A percentile compares a stretch with the other conserved stretches of the same genome.
phyloP scores from a whole-genome alignment of 2,329 filamentous ascomycete species.

The Calonectria pauciramosa region DNA sequence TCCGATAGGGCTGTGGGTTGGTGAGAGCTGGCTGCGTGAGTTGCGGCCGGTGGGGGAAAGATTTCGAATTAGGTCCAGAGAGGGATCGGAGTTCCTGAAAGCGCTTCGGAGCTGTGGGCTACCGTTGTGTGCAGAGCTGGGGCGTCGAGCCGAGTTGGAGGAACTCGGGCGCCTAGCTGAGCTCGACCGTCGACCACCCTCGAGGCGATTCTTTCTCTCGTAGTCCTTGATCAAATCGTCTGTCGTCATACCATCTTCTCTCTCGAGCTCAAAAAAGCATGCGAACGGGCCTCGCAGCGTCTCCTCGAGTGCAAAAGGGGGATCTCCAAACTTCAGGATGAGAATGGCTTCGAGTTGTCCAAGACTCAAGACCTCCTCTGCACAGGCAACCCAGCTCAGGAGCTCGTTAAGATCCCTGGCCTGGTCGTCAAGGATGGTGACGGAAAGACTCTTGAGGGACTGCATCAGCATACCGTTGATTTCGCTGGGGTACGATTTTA shows the following conservation, averaged over 20 bases:
- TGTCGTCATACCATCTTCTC: conserved; percentile 59
- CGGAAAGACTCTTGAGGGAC: conserved; percentile 58
- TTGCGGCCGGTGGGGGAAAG: conserved; percentile 34
- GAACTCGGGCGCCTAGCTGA: conserved; percentile 40
- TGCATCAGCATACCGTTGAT: conserved; percentile 58
- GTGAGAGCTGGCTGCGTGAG: conserved; percentile 9
- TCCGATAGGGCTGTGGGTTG: conserved; percentile 28
- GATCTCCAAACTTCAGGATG: conserved; percentile 58
- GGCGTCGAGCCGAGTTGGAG: conserved; percentile 34
- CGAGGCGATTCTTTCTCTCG: conserved; percentile 47
- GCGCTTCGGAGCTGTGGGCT: conserved; percentile 33
- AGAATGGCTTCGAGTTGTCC: conserved; percentile 60
- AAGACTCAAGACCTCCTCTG: conserved; percentile 58
- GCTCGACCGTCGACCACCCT: conserved; percentile 37
- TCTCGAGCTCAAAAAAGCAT: conserved; percentile 61
- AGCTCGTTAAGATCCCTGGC: conserved; percentile 61
- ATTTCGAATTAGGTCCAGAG: conserved; percentile 37
- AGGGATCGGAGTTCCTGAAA: conserved; percentile 31
- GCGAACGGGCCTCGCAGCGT: conserved; percentile 59
- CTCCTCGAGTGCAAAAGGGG: conserved; percentile 57
- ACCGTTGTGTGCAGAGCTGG: conserved; percentile 31
- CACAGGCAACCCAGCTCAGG: conserved; percentile 61
- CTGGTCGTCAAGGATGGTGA: conserved; percentile 55
- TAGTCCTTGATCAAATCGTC: conserved; percentile 57
- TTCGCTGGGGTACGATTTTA: conserved; percentile 60